These are phyloP conservation scores for Melaleuca alternifolia DNA, from an alignment of 345 rosid genomes.

Conservation along the genomic window DNA sequence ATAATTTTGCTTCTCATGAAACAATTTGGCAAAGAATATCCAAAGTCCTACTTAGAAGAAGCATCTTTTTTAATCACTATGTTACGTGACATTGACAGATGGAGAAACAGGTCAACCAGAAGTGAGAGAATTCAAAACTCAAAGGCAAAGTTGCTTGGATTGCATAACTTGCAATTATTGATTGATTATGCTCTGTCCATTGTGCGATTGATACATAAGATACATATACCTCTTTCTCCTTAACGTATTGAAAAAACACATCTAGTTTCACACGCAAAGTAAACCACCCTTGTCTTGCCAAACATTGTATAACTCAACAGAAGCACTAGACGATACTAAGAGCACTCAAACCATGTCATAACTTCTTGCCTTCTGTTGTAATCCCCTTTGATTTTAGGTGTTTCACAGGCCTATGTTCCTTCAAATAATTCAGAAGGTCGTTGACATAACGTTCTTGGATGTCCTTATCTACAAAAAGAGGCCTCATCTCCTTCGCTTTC, in stretches of 20 bases:
- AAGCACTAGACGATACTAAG: not conserved
- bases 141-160: not conserved
- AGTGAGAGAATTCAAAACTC: not conserved
- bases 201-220: not conserved
- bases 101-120: not conserved
- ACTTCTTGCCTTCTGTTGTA: not conserved
- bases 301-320: not conserved
- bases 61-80: not conserved
- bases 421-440: not conserved
- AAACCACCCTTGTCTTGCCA: not conserved
- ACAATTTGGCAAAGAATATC: not conserved
- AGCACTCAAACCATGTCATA: not conserved
- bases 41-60: not conserved
- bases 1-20: not conserved
- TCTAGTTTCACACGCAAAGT: not conserved
- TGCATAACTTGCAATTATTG: not conserved
- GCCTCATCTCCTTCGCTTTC: slow-evolving; percentile 20
- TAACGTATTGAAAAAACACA: not conserved
- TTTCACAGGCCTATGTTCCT: not conserved
- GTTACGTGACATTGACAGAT: not conserved
- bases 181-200: not conserved
- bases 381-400: not conserved
- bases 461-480: not conserved
- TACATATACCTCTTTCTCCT: not conserved
- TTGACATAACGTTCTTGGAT: not conserved